Base-by-base conservation (phyloP, 2,329 filamentous ascomycete species). In the Celoporthe dispersa region DNA sequence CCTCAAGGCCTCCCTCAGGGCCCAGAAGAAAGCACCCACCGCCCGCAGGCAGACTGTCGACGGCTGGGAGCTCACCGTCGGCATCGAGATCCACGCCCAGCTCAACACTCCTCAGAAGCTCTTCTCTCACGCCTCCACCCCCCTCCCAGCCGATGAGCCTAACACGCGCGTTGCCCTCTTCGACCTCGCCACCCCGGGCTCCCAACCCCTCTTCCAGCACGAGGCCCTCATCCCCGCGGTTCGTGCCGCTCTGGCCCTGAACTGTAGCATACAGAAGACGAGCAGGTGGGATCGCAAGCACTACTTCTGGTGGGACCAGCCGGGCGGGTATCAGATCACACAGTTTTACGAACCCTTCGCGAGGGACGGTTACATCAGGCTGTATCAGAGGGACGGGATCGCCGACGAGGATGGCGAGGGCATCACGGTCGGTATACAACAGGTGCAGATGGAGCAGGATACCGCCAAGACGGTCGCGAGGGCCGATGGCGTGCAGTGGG, bases 241-340 rank as follows among this genome's bases (percentile, higher is more conserved):
- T 22, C 90, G 96, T 71, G 95, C 95, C 25, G 95, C 96, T 0
- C 83, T 98, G 64, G 93, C 94, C 0, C 84, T 99, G 60, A 88
- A 91, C 70, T 98, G 96, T 80, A 82, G 90, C 1, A 87, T 98
- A 66, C 92, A 97, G 77, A 84, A 81, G 1, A 86, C 88, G 75
- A 97, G 94, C 79, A 89, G 88, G 67, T 99, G 98, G 81, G 96
- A 99, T 80, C 87, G 96, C 73, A 99, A 99, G 80, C 96, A 99
- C 80, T 99, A 99, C 81, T 98, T 99, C 81, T 97, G 98, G 84
- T 97, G 96, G 88, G 96, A 99, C 80, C 96, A 99, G 80, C 96
- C 96, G 0, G 88, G 93, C 0, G 96, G 96, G 0, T 99, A 99
- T 80, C 96, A 99, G 80, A 97, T 99, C 73, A 99, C 96, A 1